Evolutionary conservation across 2,329 filamentous ascomycete genomes (phyloP).

Genomic region (Monilinia polystroma): DNA sequence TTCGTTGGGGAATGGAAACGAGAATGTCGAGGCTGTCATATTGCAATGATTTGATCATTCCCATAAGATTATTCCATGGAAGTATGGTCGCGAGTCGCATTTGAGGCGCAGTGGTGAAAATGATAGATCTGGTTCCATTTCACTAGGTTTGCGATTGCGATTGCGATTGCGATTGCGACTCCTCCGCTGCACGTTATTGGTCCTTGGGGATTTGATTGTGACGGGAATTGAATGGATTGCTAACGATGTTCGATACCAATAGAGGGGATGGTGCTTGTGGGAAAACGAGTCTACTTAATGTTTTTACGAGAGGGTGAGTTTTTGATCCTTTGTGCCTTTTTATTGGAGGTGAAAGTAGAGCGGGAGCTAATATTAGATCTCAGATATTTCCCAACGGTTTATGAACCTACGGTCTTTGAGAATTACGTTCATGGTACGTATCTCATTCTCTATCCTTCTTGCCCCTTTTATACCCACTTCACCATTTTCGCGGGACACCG

Average conservation of each 20-base stretch:
- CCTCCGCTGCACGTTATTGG: neutral
- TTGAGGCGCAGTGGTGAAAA: conserved; percentile 1
- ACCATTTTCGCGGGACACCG: neutral
- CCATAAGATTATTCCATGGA: conserved; percentile 8
- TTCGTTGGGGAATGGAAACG: neutral
- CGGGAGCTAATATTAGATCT: conserved; percentile 26
- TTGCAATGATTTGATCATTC: neutral
- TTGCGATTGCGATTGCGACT: neutral
- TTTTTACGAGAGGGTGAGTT: conserved; percentile 92
- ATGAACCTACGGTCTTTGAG: conserved; percentile 97
- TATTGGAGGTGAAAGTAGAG: conserved; percentile 1
- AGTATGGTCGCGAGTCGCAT: conserved; percentile 1
- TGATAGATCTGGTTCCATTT: neutral
- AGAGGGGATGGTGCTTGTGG: conserved; percentile 95
- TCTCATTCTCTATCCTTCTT: neutral
- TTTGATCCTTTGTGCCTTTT: neutral
- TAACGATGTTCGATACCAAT: conserved; percentile 32
- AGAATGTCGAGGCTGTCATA: neutral
- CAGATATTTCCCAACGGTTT: conserved; percentile 96
- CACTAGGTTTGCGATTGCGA: neutral
- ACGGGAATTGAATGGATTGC: conserved; percentile 23
- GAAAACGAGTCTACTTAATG: conserved; percentile 95
- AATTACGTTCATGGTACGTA: conserved; percentile 93
- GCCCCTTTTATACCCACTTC: neutral
- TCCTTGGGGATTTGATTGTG: neutral